Conservation (phyloP, 495 filamentous ascomycete genomes). For the Daldinia vernicosa region DNA sequence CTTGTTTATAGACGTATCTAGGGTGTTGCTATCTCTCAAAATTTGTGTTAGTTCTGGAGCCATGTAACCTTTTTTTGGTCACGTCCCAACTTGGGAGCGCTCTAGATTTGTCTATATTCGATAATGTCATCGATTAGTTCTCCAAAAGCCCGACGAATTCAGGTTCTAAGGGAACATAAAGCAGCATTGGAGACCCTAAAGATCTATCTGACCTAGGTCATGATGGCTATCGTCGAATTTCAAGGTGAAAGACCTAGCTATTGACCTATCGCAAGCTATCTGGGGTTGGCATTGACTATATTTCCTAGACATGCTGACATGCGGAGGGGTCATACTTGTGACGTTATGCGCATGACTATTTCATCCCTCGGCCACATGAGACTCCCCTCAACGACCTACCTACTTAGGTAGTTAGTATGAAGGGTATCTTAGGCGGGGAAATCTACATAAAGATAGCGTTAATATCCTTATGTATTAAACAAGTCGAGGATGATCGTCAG, state of each 20-base stretch:
- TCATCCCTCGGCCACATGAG: slow-evolving; percentile 16
- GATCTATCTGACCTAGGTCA: slow-evolving; percentile 1
- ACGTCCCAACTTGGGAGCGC: neutral
- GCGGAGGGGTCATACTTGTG: slow-evolving; percentile 13
- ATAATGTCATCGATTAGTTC: slow-evolving; percentile 6
- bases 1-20: too few species aligned
- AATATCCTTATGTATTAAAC: slow-evolving; percentile 10
- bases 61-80: slow-evolving; percentile 28
- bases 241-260: neutral
- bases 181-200: neutral
- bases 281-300: neutral
- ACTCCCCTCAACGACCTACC: neutral
- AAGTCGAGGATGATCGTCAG: slow-evolving; percentile 2
- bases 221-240: neutral
- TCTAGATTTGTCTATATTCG: slow-evolving; percentile 7
- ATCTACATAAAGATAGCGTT: slow-evolving; percentile 26
- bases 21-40: too few species aligned
- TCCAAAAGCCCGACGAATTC: neutral
- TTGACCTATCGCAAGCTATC: slow-evolving; percentile 11
- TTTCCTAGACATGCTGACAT: slow-evolving; percentile 19
- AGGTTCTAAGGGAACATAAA: neutral
- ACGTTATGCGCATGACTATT: slow-evolving; percentile 22
- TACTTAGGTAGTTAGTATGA: slow-evolving; percentile 1
- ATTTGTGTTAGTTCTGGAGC: neutral
- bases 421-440: neutral